Conservation (phyloP, 192 early-diverging fungal genomes). For the Coemansia pectinata region DNA sequence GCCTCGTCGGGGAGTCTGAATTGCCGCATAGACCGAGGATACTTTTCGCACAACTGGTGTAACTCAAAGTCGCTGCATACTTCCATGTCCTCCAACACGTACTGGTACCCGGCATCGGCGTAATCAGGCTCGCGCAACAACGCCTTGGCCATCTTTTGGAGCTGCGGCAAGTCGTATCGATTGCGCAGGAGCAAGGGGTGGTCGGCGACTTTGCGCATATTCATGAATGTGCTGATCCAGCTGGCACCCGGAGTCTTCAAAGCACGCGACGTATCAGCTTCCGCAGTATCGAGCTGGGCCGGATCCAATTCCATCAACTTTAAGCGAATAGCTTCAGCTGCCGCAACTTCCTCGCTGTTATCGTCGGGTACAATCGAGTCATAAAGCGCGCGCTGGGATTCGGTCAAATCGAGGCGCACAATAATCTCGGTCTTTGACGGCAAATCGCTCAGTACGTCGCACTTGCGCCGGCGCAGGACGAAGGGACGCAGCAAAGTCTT, state of each 20-base stretch:
- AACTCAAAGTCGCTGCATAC: constrained; percentile 88
- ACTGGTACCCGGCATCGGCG: constrained; percentile 70
- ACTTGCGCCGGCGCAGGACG: constrained; percentile 81
- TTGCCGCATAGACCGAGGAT: constrained; percentile 33
- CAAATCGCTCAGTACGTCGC: constrained; percentile 65
- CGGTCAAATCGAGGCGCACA: constrained; percentile 56
- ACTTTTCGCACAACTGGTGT: constrained; percentile 61
- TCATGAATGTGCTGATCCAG: constrained; percentile 69
- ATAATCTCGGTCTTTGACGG: constrained; percentile 62
- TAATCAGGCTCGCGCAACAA: constrained; percentile 74
- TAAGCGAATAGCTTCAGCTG: constrained; percentile 11
- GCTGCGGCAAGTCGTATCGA: constrained; percentile 57
- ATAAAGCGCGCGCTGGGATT: constrained; percentile 58
- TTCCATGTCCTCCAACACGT: constrained; percentile 83
- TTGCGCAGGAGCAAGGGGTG: constrained; percentile 80
- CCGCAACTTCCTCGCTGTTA: constrained; percentile 4
- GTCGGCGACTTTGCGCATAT: constrained; percentile 81
- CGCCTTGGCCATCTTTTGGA: constrained; percentile 67
- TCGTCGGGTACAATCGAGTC: constrained; percentile 46
- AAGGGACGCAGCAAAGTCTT: constrained; percentile 86
- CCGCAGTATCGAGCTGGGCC: constrained; percentile 13
- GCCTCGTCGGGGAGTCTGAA: constrained; percentile 56
- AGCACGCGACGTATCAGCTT: background rate
- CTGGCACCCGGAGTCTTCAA: constrained; percentile 2
- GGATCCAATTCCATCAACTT: constrained; percentile 27